Base-by-base conservation (phyloP, 768 basidiomycete genomes). In the Kwoniella dejecticola region DNA sequence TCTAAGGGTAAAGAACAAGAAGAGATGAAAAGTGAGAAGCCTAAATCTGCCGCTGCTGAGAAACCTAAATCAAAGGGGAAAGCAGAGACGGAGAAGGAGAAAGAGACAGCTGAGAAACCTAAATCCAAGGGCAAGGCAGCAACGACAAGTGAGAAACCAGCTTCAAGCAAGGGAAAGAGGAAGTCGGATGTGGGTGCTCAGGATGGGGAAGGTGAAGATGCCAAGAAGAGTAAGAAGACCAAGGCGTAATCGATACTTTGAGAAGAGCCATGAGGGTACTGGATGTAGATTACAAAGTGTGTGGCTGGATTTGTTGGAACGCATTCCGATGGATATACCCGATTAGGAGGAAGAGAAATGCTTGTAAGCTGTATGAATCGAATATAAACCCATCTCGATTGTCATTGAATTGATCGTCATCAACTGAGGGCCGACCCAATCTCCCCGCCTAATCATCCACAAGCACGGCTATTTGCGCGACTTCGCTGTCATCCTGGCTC, bases 181-280 rank as follows among this genome's bases (percentile, higher is more conserved):
- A 62, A 58, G 40, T 46, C 55, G 7, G 54, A 58, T 42, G 57
- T 30, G 6, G 54, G 49, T 17, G 41, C 46, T 17, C 50, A 36
- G 21, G 58, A 57, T 27, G 66, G 59, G 38, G 60, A 61, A 10
- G 60, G 56, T 12, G 67, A 64, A 19, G 57, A 62, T 24, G 58
- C 30, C 2, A 62, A 57, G 42, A 58, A 62, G 58, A 58, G 44
- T 17, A 66, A 71, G 57, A 58, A 52, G 42, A 60, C 19, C 38
- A 60, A 63, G 49, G 56, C 52, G 12, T 53, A 59, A 50, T 40
- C 23, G 6, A 27, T 41, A 41, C 23, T n/a, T n/a, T n/a, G n/a
- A n/a, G n/a, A n/a, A n/a, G n/a, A n/a, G n/a, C n/a, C n/a, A n/a
- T n/a, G n/a, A n/a, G n/a, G n/a, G n/a, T n/a, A n/a, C n/a, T n/a